phyloP scores from a whole-genome alignment of 208 protist species.

The Dictyostelium gargantuum region DNA sequence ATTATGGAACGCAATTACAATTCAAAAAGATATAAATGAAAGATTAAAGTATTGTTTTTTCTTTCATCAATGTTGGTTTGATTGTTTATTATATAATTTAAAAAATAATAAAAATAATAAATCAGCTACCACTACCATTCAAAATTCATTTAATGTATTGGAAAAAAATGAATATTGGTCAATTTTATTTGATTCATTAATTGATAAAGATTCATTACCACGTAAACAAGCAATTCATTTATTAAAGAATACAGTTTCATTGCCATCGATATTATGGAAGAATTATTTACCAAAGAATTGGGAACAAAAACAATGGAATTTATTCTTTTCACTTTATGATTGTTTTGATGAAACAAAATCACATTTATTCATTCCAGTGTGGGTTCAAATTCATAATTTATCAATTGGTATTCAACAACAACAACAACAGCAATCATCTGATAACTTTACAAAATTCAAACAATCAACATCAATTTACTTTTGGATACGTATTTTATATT shows the following conservation, averaged over 20 bases:
- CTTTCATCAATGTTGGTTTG: constrained; percentile 11
- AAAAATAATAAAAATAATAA: neutral
- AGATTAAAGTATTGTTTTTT: constrained; percentile 3
- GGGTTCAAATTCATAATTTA: constrained; percentile 4
- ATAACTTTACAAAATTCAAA: neutral
- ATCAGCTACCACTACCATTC: too few species aligned
- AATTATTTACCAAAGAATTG: neutral
- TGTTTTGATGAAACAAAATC: constrained; percentile 53
- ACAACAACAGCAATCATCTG: too few species aligned
- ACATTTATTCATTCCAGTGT: constrained; percentile 55
- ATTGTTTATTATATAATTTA: neutral
- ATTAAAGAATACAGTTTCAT: neutral
- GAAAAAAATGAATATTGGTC: neutral
- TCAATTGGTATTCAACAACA: neutral
- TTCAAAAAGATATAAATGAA: neutral
- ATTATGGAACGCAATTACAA: neutral
- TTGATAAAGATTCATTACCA: constrained; percentile 48
- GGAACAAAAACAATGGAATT: constrained; percentile 26
- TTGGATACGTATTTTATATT: constrained; percentile 12
- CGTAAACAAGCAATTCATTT: constrained; percentile 39
- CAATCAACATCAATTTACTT: constrained; percentile 7
- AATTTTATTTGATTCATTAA: constrained; percentile 1
- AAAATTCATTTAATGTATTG: neutral
- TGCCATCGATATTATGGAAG: neutral
- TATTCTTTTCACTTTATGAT: constrained; percentile 36